Evolutionary conservation across 2,329 filamentous ascomycete species (phyloP).

Genomic region (Diaporthe aspalathi): DNA sequence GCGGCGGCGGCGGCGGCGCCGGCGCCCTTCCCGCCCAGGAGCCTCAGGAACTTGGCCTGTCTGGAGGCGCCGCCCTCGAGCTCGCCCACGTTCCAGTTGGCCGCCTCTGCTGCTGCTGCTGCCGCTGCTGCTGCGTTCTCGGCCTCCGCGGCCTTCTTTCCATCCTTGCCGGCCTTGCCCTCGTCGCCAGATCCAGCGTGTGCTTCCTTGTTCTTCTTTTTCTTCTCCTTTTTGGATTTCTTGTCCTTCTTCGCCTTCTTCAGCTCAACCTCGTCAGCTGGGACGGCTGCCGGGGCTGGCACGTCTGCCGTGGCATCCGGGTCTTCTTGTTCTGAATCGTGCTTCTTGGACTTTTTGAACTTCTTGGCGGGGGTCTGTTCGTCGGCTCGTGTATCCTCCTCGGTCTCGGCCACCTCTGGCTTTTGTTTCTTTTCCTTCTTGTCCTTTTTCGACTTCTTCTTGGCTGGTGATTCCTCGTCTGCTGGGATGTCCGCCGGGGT

Average conservation of each 20-base stretch:
- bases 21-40: conserved; percentile 65
- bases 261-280: conserved; percentile 47
- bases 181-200: conserved; percentile 40
- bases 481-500: conserved; percentile 35
- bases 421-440: conserved; percentile 42
- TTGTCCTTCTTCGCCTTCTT: conserved; percentile 57
- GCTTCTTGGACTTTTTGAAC: conserved; percentile 41
- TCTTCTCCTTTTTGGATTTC: conserved; percentile 46
- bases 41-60: conserved; percentile 67
- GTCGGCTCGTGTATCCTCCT: conserved; percentile 30
- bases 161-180: conserved; percentile 36
- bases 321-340: conserved; percentile 45
- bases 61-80: conserved; percentile 63
- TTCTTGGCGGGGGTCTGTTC: conserved; percentile 42
- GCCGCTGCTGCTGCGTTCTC: conserved; percentile 41
- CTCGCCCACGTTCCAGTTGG: conserved; percentile 65
- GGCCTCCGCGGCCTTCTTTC: conserved; percentile 41
- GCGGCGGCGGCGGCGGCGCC: conserved; percentile 44
- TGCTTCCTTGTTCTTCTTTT: conserved; percentile 42
- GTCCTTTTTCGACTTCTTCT: conserved; percentile 42
- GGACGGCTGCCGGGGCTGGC: conserved; percentile 44
- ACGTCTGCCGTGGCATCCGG: conserved; percentile 42
- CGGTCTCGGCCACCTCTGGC: not conserved
- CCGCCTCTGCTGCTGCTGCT: conserved; percentile 45
- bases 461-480: conserved; percentile 39